Percentiles rank a stretch among this genome's conserved stretches.
phyloP scores from a whole-genome alignment of 2,329 filamentous ascomycete genomes.

The Plenodomus lindquistii region DNA sequence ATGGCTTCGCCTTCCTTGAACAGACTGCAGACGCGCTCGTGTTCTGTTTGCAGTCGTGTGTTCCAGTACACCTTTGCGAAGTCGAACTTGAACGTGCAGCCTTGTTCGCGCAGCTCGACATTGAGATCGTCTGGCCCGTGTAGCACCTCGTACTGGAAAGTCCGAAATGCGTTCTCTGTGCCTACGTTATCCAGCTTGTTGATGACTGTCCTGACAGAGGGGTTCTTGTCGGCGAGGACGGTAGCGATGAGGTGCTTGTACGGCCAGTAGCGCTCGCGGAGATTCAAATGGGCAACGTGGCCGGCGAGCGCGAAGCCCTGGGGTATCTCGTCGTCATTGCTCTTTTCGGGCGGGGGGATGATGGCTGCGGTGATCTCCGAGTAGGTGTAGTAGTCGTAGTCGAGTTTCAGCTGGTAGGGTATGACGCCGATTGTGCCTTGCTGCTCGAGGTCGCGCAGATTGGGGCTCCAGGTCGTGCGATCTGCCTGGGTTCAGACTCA shows the following conservation, averaged over 20 bases:
- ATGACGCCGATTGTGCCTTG: conserved; percentile 70
- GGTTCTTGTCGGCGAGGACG: conserved; percentile 88
- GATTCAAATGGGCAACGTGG: conserved; percentile 93
- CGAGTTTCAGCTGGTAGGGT: conserved; percentile 74
- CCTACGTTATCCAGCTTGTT: conserved; percentile 94
- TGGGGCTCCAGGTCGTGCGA: conserved; percentile 75
- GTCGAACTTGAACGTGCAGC: conserved; percentile 88
- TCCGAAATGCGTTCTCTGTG: conserved; percentile 81
- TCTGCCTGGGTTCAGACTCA: conserved; percentile 55
- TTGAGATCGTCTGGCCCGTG: conserved; percentile 80
- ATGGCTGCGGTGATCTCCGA: conserved; percentile 81
- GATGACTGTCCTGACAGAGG: conserved; percentile 81
- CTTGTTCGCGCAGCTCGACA: conserved; percentile 79
- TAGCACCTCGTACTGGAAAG: conserved; percentile 90
- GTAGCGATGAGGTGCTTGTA: conserved; percentile 87
- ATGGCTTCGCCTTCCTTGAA: conserved; percentile 88
- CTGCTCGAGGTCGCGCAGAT: conserved; percentile 69
- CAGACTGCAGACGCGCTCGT: conserved; percentile 73
- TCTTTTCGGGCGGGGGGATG: conserved; percentile 69
- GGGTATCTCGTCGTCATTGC: conserved; percentile 78
- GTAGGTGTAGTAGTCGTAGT: conserved; percentile 87
- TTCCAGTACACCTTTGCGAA: conserved; percentile 99
- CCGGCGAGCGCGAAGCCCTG: conserved; percentile 86
- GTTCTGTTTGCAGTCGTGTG: conserved; percentile 84
- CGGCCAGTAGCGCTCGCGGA: conserved; percentile 78